phyloP scores from a whole-genome alignment of 139 green algal genomes.

The Pleodorina starrii region DNA sequence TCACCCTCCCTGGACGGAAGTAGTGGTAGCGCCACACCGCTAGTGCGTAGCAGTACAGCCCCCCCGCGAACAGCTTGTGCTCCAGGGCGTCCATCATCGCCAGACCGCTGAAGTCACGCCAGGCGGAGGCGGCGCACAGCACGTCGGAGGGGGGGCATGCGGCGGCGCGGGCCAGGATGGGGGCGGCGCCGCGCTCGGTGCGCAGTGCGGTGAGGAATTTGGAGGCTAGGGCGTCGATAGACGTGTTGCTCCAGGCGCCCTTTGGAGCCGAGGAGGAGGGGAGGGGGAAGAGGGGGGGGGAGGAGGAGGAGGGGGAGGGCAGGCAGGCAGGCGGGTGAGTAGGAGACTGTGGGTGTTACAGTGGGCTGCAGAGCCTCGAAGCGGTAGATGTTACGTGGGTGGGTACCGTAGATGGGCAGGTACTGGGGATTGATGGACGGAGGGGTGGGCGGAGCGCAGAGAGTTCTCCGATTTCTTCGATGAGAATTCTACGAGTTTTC shows the following conservation, averaged over 20 bases:
- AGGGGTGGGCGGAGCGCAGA: too few relatives aligned
- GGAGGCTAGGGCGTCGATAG: neutral
- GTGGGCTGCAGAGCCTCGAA: too few relatives aligned
- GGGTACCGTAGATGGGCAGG: too few relatives aligned
- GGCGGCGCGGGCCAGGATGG: neutral
- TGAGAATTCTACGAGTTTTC: too few relatives aligned
- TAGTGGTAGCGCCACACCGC: neutral
- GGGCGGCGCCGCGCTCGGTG: neutral
- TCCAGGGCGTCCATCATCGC: neutral
- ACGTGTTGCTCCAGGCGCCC: neutral
- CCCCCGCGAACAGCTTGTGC: neutral
- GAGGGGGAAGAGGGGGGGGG: neutral
- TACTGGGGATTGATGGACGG: too few relatives aligned
- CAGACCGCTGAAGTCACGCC: neutral
- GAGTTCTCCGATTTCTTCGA: too few relatives aligned
- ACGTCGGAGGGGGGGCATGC: neutral
- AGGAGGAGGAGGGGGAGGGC: neutral
- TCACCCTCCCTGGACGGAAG: neutral
- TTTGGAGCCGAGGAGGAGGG: neutral
- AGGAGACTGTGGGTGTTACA: too few relatives aligned
- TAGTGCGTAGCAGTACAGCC: neutral
- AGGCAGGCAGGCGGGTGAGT: too few relatives aligned
- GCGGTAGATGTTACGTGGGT: too few relatives aligned
- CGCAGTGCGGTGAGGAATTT: neutral
- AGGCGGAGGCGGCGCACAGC: neutral